Evolutionary conservation across 805 yeast genomes (phyloP).

Genomic region (Metschnikowia cerradonensis): DNA sequence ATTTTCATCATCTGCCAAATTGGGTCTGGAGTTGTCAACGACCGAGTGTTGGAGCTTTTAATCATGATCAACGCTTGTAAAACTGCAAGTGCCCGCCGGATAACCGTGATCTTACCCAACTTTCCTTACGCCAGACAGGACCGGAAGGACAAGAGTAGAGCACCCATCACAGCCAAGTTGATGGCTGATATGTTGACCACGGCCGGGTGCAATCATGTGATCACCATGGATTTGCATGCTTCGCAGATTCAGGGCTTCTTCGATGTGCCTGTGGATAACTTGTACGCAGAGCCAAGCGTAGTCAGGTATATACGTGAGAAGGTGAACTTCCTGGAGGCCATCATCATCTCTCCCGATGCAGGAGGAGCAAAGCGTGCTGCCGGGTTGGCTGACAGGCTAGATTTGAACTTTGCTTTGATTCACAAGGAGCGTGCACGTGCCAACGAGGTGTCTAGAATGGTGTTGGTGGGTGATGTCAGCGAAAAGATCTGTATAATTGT

Average conservation of each 20-base stretch:
- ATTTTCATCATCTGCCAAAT: slow-evolving; percentile 75
- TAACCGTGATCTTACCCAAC: slow-evolving; percentile 78
- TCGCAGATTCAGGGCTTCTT: slow-evolving; percentile 86
- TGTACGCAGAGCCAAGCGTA: slow-evolving; percentile 81
- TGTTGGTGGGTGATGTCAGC: slow-evolving; percentile 77
- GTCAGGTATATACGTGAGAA: slow-evolving; percentile 68
- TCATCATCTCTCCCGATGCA: slow-evolving; percentile 81
- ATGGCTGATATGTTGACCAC: slow-evolving; percentile 80
- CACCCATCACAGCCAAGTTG: slow-evolving; percentile 80
- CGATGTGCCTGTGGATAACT: slow-evolving; percentile 76
- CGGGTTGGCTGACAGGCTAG: slow-evolving; percentile 72
- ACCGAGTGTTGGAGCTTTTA: slow-evolving; percentile 66
- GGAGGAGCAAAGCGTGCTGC: slow-evolving; percentile 93
- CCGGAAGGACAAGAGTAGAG: slow-evolving; percentile 78
- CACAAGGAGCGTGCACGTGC: slow-evolving; percentile 83
- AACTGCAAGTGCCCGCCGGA: slow-evolving; percentile 77
- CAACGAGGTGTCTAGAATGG: slow-evolving; percentile 81
- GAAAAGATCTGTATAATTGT: slow-evolving; percentile 73
- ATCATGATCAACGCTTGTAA: slow-evolving; percentile 81
- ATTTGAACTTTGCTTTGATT: slow-evolving; percentile 76
- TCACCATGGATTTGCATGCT: slow-evolving; percentile 87
- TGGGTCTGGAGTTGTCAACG: slow-evolving; percentile 73
- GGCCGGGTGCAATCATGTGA: slow-evolving; percentile 83
- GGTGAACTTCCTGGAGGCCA: slow-evolving; percentile 55
- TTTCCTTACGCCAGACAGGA: slow-evolving; percentile 90